Base-by-base conservation (phyloP, 495 filamentous ascomycete species). In the Schizothecium vesticola region DNA sequence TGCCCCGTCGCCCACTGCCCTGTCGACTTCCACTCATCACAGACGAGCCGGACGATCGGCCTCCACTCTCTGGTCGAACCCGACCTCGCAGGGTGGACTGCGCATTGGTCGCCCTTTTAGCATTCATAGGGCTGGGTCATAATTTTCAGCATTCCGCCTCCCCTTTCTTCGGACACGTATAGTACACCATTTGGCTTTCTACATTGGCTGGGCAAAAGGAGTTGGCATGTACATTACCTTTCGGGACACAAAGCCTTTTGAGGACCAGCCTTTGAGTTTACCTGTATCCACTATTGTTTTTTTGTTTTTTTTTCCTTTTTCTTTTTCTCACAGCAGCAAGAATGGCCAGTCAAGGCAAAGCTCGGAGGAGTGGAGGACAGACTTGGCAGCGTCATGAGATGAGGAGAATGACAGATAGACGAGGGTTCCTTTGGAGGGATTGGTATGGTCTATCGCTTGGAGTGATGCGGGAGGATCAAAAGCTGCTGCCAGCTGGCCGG, bases 181-280 rank as follows among this genome's bases (percentile, higher is more conserved):
- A 21, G 9, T 23, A 61, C 60, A 59, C 56, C 59, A 56, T 26
- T n/a, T 36, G 63, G 56, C 33, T 65, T 69, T 65, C 31, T 51
- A 64, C 43, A 51, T 51, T 51, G 43, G 43, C 43, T 51, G 43
- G 43, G 43, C 36, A 51, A 51, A 51, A 51, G 43, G 43, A 51
- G 43, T 51, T 51, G 16, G 43, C 2, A n/a, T 51, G 43, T 51
- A 51, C 19, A 51, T 51, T 51, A 51, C 43, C 43, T 43, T 43
- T 43, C 33, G 33, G 33, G 43, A 51, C 43, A n/a, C 43, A n/a
- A 51, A 51, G 43, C 19, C 43, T 51, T 51, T 51, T n/a, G 43
- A 8, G 43, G 43, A 51, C 43, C 43, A 51, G 43, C 43, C 19
- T 51, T 51, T 51, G 43, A 7, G 43, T 51, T n/a, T 3, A 51